Percentiles rank a stretch among this genome's conserved stretches.
Evolutionary conservation across 345 rosid species (phyloP).

Genomic region (Lenwebbia sp.): DNA sequence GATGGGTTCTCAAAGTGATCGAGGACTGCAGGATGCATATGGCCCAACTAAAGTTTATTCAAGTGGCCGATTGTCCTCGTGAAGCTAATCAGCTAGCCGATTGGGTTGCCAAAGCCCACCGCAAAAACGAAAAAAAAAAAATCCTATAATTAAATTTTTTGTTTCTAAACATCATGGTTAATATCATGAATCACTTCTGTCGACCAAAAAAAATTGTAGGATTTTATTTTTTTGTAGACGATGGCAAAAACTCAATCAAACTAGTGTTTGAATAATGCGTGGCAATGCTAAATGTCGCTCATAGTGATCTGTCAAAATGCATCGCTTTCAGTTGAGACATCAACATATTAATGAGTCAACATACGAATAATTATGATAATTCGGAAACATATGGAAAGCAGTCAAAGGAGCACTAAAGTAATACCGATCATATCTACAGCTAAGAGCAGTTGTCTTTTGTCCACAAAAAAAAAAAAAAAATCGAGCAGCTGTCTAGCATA

Average conservation of each 20-base stretch:
- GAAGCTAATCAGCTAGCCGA: background rate
- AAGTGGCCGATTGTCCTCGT: background rate
- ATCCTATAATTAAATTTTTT: background rate
- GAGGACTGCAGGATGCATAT: background rate
- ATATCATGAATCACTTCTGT: background rate
- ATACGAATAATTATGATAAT: background rate
- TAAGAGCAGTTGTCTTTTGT: background rate
- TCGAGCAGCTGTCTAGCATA: background rate
- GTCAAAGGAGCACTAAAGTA: background rate
- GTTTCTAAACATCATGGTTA: background rate
- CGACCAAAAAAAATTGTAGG: background rate
- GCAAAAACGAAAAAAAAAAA: background rate
- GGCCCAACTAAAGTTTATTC: background rate
- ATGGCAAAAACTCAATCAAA: background rate
- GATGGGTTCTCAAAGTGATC: background rate
- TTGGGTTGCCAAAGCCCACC: background rate
- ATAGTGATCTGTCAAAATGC: background rate
- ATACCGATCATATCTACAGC: background rate
- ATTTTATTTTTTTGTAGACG: background rate
- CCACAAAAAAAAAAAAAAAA: too few species aligned
- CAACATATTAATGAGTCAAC: background rate
- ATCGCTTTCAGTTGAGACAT: background rate
- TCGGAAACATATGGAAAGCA: background rate
- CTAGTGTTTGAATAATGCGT: background rate
- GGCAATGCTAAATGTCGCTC: background rate